Evolutionary conservation across 2,329 filamentous ascomycete genomes (phyloP), one percentile per base, ranked within the genome.

Genomic region (Torrubiellomyces zombiae): DNA sequence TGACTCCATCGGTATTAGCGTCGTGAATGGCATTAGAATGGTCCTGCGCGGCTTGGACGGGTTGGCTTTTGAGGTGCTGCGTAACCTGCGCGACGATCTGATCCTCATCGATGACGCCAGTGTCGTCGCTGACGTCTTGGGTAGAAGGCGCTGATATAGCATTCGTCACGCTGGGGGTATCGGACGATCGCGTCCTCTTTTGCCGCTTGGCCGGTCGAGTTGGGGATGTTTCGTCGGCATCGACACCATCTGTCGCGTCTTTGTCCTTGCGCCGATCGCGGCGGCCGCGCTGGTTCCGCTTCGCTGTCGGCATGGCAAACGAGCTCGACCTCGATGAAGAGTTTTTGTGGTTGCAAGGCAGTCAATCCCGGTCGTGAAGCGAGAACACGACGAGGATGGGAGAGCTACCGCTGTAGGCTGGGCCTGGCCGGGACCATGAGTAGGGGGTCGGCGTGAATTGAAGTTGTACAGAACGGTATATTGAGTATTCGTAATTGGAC

Each of bases 1-100:
- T 63, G 32, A 77, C 70, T 12, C 67, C 68, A 20, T 71, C 63
- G 20, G 60, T 59, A 32, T 68, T 64, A 27, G 60, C 56, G 39
- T 72, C 66, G 43, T 76, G 70, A 27, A 71, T 66, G 21, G 60
- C 52, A 44, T 78, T 77, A 28, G 69, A 55, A 37, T 75, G 65
- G 28, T 75, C 67, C 34, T 58, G 60, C 44, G 60, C 65, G 20
- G 67, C 71, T 36, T 74, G 63, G 2, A 73, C 66, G 3, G 51
- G 44, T 26, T 55, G 51, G 6, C 51, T 46, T 21, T 57, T 50
- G 10, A 69, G 50, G 30, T 63, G 57, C 34, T 67, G 63, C 9
- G 60, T 57, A 32, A 71, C 58, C 30, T 62, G 62, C 14, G 60
- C 56, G 14, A 71, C 58, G n/a, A 68, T 44, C 33, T 62, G 56